Evolutionary conservation across 169 alveolate genomes (phyloP), one percentile per base, ranked within the genome.

Genomic region (Plasmodium gallinaceum): DNA sequence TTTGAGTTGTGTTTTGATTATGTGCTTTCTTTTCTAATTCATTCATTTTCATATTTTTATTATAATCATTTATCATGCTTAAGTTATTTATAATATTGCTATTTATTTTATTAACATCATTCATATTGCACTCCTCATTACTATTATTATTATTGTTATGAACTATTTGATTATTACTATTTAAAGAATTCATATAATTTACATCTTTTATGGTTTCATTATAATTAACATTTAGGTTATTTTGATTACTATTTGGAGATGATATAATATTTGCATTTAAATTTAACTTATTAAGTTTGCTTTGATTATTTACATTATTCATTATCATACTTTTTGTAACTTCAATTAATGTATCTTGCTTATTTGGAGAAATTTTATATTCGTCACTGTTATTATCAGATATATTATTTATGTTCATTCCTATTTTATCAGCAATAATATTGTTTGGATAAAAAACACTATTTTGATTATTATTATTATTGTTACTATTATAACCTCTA

Each of bases 191-290:
- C 16, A 18, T 18, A 75, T 48, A 10, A 39, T 75, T 68, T 7
- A 8, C 74, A 20, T 66, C 75, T 9, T 75, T 75, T 43, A 66
- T 51, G 37, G 46, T 51, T 48, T 75, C 74, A 48, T 42, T 39
- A 62, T 24, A 52, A 14, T 18, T 18, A 54, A 12, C 9, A 18
- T 75, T 75, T 14, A 45, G 20, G 52, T 65, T 65, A 51, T 60
- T 75, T 52, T 42, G 58, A 61, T 75, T 60, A 39, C 32, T 16
- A 46, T 54, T 42, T 7, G 54, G 6, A 43, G 61, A 42, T 43
- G 66, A 22, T 37, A 22, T 10, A 9, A 18, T 18, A 32, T n/a
- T 20, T 75, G 88, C 74, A 45, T 37, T 62, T 45, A 32, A 48
- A 62, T 57, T 48, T 45, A 64, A 42, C 24, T 64, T 61, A 3